Evolutionary conservation across 805 yeast genomes (phyloP).

Genomic region (Osmozyma mogii): DNA sequence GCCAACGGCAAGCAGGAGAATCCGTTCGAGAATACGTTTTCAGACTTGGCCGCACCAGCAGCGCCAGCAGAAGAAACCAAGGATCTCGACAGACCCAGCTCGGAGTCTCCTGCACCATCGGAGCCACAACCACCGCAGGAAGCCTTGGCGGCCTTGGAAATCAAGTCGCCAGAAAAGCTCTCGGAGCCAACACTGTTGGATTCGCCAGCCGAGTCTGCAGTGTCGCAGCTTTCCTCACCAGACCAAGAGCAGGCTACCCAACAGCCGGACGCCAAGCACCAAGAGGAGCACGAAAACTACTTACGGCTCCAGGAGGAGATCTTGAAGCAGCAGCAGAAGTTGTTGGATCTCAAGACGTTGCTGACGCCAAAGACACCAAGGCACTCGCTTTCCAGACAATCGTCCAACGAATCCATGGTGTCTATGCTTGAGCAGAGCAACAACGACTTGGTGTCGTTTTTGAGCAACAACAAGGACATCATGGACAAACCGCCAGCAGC

Average conservation of each 20-base stretch:
- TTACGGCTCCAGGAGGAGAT: constrained; percentile 30
- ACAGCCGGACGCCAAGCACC: constrained; percentile 9
- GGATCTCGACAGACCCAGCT: constrained; percentile 4
- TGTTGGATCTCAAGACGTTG: constrained; percentile 15
- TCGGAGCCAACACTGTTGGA: constrained; percentile 2
- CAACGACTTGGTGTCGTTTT: constrained; percentile 8
- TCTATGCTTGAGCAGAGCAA: constrained; percentile 9
- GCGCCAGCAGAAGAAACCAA: constrained; percentile 2
- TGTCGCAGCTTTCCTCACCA: neutral
- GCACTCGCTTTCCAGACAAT: constrained; percentile 8
- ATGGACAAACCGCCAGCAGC: constrained; percentile 1
- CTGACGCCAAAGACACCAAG: constrained; percentile 1
- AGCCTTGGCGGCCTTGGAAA: no score
- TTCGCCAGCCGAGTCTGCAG: neutral
- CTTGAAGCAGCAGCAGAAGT: constrained; percentile 29
- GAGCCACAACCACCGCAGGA: constrained; percentile 3
- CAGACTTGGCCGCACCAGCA: constrained; percentile 4
- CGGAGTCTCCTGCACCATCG: constrained; percentile 4
- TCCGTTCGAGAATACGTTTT: constrained; percentile 30
- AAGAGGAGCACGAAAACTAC: constrained; percentile 27
- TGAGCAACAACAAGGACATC: constrained; percentile 10
- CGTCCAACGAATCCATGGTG: constrained; percentile 11
- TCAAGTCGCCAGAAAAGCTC: no score
- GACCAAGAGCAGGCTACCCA: constrained; percentile 7
- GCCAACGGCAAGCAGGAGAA: constrained; percentile 19